Evolutionary conservation across 2,329 filamentous ascomycete species (phyloP), one percentile per base, ranked within the genome.

Genomic region (Beauveria sp.): DNA sequence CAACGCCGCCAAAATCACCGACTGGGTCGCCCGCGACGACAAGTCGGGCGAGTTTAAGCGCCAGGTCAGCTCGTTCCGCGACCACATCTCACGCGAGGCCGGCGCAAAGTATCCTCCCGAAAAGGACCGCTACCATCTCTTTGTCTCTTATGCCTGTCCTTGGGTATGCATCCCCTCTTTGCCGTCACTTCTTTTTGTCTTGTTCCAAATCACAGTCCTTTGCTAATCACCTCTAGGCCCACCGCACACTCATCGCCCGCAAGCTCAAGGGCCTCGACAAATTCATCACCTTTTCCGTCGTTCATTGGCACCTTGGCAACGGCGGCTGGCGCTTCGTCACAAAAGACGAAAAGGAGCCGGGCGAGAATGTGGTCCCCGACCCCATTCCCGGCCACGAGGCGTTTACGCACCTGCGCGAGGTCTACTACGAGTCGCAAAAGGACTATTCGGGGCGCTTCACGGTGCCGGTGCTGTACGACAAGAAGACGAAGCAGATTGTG

Each of bases 231-330:
- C 18, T 24, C 12, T 24, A 78, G 76, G 92, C 93, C 5, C 91
- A 91, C 70, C 87, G 94, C 48, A 88, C 91, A 0, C 80, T 97
- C 66, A 96, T 97, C 67, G 89, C 90, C 2, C 84, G 93, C 62
- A 88, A 91, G 72, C 82, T 99, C 69, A 99, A 97, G 79, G 94
- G 93, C 0, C 81, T 99, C 0, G 90, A 97, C 68, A 88, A 96
- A 61, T 82, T 94, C 66, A 87, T 99, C 66, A 81, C 82, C 22
- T 84, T 80, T 66, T 94, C 91, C 0, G 85, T 84, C n/a, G 92
- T 97, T 58, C 92, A 97, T 76, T 97, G 92, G 93, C 88, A 96
- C 69, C 85, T 97, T 78, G 81, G 74, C 30, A 71, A 85, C 51
- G 78, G 80, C 37, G 85, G 92, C 64, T 97, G 92, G 92, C 88